A percentile compares a stretch with the other conserved stretches of the same genome.
Conservation (phyloP, 352 stramenopile genomes). For the Globisporangium cederbergense region DNA sequence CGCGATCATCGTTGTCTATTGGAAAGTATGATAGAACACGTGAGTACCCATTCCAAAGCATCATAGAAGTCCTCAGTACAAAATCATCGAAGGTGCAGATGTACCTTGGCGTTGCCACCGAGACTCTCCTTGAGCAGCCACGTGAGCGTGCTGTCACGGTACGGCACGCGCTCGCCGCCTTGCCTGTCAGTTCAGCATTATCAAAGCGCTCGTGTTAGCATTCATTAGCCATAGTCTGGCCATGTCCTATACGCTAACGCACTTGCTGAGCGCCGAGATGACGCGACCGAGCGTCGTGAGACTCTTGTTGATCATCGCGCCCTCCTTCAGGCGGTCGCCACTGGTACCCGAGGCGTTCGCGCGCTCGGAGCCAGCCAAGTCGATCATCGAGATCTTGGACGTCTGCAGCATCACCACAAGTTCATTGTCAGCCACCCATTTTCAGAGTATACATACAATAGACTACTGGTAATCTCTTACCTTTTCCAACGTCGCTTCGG, state of each 20-base stretch:
- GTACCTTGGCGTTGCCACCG: slow-evolving; percentile 74
- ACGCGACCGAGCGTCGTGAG: slow-evolving; percentile 87
- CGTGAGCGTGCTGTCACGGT: slow-evolving; percentile 83
- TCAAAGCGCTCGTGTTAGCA: no score
- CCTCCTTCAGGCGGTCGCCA: slow-evolving; percentile 88
- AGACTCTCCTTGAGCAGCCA: slow-evolving; percentile 87
- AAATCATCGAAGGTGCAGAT: background rate
- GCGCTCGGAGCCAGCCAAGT: slow-evolving; percentile 79
- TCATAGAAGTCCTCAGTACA: background rate
- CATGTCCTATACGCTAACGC: background rate
- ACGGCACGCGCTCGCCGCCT: slow-evolving; percentile 64
- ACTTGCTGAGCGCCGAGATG: slow-evolving; percentile 84
- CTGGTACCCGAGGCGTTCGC: slow-evolving; percentile 77
- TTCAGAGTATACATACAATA: background rate
- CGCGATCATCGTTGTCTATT: slow-evolving; percentile 83
- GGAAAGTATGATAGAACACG: background rate
- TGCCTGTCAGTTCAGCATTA: slow-evolving; percentile 21
- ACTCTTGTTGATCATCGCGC: slow-evolving; percentile 92
- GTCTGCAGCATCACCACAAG: slow-evolving; percentile 27
- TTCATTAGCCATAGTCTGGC: no score
- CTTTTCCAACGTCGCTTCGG: slow-evolving; percentile 64
- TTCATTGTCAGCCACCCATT: background rate
- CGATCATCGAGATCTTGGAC: slow-evolving; percentile 86
- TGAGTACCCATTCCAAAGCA: background rate
- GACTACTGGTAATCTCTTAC: slow-evolving; percentile 17